Evolutionary conservation across 2,329 filamentous ascomycete genomes (phyloP), one percentile per base, ranked within the genome.

Genomic region (Byssochlamys sp.): DNA sequence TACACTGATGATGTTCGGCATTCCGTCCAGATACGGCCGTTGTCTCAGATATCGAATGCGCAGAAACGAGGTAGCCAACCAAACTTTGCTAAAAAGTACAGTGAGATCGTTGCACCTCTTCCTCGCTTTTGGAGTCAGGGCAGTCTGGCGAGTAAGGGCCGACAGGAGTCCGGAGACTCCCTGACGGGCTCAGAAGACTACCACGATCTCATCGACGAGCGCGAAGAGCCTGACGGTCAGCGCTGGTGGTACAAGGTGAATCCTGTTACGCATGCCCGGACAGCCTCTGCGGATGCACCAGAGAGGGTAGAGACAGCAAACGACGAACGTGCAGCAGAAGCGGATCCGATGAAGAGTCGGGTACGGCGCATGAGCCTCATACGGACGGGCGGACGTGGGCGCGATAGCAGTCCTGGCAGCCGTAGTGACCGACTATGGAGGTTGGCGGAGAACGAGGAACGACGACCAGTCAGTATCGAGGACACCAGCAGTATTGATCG

Each of bases 21-120:
- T 51, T 73, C 71, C 3, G 59, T 66, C 24, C 71, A 69, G 29
- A 60, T 68, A 12, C 65, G 62, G 29, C 62, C 67, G 1, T 62
- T 71, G 25, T 69, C 70, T 1, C 64, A 67, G 54, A 58, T 66
- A 53, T 57, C 61, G 55, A 52, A 62, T 51, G 54, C 56, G 56
- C 62, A 50, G 29, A 64, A 68, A 33, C 64, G 63, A 10, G 65
- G 65, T 39, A 73, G 70, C 49, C 71, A 73, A 57, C 60, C 70
- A 26, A 72, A 69, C 55, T 58, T 73, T n/a, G 71, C 71, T 9
- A 70, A 71, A 52, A 67, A 72, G 53, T 73, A 74, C 57, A 70
- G 70, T 0, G 67, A 69, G 9, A 66, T 69, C 14, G 70, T 73
- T 55, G 65, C 70, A 9, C 70, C 71, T 1, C 63, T 74, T 10